A percentile compares a stretch with the other conserved stretches of the same genome.
phyloP scores from a whole-genome alignment of 306 rosid species.

The Malus orientalis region DNA sequence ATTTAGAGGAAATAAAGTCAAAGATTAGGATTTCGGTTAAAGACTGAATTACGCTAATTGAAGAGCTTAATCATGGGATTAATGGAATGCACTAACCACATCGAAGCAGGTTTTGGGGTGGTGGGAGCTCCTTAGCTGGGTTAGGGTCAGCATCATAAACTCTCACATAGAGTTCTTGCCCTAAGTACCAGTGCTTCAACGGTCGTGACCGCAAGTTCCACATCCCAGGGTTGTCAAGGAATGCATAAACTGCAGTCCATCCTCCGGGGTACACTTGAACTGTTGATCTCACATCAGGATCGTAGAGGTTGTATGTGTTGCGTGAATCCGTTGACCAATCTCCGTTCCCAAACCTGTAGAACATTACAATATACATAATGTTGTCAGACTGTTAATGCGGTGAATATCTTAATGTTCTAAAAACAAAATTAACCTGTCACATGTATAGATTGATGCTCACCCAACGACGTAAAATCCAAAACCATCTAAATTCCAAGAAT shows the following conservation, averaged over 20 bases:
- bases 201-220: slow-evolving; percentile 81
- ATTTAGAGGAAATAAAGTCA: neutral
- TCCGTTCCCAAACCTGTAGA: slow-evolving; percentile 31
- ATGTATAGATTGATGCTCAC: slow-evolving; percentile 14
- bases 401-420: neutral
- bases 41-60: neutral
- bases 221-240: slow-evolving; percentile 83
- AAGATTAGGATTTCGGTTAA: neutral
- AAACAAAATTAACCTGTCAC: neutral
- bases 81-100: slow-evolving; percentile 42
- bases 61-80: neutral
- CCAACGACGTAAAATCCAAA: slow-evolving; percentile 64
- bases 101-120: slow-evolving; percentile 47
- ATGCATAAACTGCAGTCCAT: slow-evolving; percentile 80
- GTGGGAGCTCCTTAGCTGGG: slow-evolving; percentile 59
- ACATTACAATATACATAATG: neutral
- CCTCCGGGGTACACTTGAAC: slow-evolving; percentile 40
- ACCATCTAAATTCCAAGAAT: slow-evolving; percentile 88
- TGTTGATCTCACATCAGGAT: slow-evolving; percentile 38
- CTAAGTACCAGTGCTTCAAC: slow-evolving; percentile 57
- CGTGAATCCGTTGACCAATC: slow-evolving; percentile 30
- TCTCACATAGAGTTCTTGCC: slow-evolving; percentile 59
- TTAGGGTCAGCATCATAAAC: slow-evolving; percentile 58
- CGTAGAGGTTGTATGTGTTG: slow-evolving; percentile 24
- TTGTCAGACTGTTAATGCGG: neutral